phyloP scores from a whole-genome alignment of 2,329 filamentous ascomycete genomes.

The Fusarium sp. region DNA sequence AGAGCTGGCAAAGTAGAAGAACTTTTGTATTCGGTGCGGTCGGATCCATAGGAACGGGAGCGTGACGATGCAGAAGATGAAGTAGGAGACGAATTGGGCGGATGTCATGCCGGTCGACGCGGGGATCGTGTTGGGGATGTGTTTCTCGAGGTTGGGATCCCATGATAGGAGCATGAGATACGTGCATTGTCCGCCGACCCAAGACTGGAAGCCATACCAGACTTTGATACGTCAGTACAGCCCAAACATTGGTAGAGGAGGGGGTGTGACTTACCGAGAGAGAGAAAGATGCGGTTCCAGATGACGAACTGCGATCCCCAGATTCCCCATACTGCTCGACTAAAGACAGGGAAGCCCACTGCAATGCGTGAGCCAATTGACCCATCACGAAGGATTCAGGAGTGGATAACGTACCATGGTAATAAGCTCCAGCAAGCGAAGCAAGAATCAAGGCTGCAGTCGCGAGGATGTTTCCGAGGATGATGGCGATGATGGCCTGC shows the following conservation, averaged over 20 bases:
- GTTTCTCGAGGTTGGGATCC: constrained; percentile 55
- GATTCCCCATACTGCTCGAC: constrained; percentile 53
- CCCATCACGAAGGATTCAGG: neutral
- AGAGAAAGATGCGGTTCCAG: constrained; percentile 55
- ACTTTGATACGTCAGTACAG: neutral
- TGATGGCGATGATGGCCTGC: constrained; percentile 56
- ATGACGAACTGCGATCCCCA: constrained; percentile 56
- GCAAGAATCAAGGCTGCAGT: constrained; percentile 53
- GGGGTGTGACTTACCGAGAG: constrained; percentile 47
- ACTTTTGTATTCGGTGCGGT: constrained; percentile 55
- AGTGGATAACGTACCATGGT: constrained; percentile 49
- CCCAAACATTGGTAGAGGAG: neutral
- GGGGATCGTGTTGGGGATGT: constrained; percentile 56
- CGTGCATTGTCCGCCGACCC: constrained; percentile 58
- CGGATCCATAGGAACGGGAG: constrained; percentile 57
- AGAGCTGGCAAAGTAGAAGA: constrained; percentile 54
- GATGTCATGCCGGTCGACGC: constrained; percentile 55
- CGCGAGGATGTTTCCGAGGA: constrained; percentile 53
- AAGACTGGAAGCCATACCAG: constrained; percentile 58
- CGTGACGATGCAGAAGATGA: constrained; percentile 56
- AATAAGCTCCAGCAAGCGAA: constrained; percentile 56
- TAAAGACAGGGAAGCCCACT: constrained; percentile 54
- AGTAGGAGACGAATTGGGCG: constrained; percentile 55
- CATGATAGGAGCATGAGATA: constrained; percentile 59
- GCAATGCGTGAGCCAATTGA: neutral